Percentiles rank a stretch among this genome's conserved stretches.
These are phyloP conservation scores for Globisporangium viniferum DNA, from an alignment of 352 stramenopile genomes.

Conservation along the genomic window DNA sequence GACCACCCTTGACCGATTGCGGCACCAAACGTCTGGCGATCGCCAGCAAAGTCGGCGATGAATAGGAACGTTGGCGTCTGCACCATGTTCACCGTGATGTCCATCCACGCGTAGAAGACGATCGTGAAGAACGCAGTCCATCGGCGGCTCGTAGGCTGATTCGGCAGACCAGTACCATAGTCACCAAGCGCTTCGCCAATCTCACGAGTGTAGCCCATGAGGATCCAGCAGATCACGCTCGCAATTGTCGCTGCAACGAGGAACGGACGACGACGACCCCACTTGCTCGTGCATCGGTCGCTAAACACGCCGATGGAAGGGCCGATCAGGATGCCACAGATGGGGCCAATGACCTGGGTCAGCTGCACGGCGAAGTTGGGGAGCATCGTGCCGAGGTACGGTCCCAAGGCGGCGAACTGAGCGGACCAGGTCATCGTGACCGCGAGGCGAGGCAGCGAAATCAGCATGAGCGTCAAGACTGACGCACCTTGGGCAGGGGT, in stretches of 20 bases:
- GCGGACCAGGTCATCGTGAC: too few relatives aligned
- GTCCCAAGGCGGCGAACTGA: constrained; percentile 27
- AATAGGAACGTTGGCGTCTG: too few relatives aligned
- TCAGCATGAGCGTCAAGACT: too few relatives aligned
- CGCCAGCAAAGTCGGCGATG: background rate
- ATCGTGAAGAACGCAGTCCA: too few relatives aligned
- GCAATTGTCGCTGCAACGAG: constrained; percentile 16
- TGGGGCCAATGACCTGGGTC: constrained; percentile 27
- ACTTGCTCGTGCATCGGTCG: constrained; percentile 10
- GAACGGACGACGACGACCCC: constrained; percentile 23
- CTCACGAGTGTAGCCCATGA: constrained; percentile 24
- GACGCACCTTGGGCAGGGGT: too few relatives aligned
- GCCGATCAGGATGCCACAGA: constrained; percentile 22
- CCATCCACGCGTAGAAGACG: too few relatives aligned
- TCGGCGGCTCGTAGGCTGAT: too few relatives aligned
- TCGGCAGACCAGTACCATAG: too few relatives aligned
- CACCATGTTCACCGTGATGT: too few relatives aligned
- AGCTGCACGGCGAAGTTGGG: constrained; percentile 18
- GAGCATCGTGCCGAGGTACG: constrained; percentile 25
- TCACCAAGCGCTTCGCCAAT: constrained; percentile 16
- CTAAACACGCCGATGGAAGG: constrained; percentile 22
- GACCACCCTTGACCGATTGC: constrained; percentile 24
- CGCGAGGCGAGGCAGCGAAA: too few relatives aligned
- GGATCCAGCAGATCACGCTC: constrained; percentile 22
- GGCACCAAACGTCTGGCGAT: constrained; percentile 32